Evolutionary conservation across 2,329 filamentous ascomycete species (phyloP), one percentile per base, ranked within the genome.

Genomic region (Cytospora piceae): DNA sequence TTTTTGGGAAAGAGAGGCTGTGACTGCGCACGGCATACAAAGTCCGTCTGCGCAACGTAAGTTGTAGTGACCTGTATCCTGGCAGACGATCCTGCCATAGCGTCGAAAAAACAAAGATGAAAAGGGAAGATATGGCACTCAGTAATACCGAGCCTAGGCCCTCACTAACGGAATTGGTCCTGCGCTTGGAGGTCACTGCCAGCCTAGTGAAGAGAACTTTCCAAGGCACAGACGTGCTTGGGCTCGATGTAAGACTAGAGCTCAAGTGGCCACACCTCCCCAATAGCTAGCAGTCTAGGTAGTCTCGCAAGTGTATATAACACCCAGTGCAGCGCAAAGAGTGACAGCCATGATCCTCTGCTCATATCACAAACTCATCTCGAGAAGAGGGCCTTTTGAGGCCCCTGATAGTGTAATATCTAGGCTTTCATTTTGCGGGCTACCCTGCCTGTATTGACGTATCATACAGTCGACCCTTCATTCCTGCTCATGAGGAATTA

Each of bases 391-490:
- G 42, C 39, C 29, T 31, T n/a, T 39, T 15, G 6, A 37, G 20
- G 53, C 14, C 34, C 42, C 29, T 27, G 17, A n/a, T 20, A n/a
- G 11, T 49, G 15, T 49, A 24, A 49, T 24, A 6, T 14, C 46
- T 22, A 22, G 46, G 46, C 46, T 49, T 49, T 22, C 46, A 49
- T 22, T 22, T 49, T 49, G 61, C 27, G 39, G 39, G 54, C 61
- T 63, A 46, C 39, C 15, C 53, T 57, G 61, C 61, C 61, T 34
- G 51, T 37, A 17, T 57, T 29, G 27, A 57, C 56, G 22, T 57
- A 31, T 39, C 53, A 52, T 24, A 57, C 61, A 52, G 22, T n/a
- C 61, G 39, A 31, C 42, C 39, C 12, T 57, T 22, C 20, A 37
- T 37, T 27, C 51, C 52, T 46, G 27, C 22, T 37, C 3, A 29